Evolutionary conservation across 164 flowering plant species (phyloP).

Genomic region (Saururus chinensis): DNA sequence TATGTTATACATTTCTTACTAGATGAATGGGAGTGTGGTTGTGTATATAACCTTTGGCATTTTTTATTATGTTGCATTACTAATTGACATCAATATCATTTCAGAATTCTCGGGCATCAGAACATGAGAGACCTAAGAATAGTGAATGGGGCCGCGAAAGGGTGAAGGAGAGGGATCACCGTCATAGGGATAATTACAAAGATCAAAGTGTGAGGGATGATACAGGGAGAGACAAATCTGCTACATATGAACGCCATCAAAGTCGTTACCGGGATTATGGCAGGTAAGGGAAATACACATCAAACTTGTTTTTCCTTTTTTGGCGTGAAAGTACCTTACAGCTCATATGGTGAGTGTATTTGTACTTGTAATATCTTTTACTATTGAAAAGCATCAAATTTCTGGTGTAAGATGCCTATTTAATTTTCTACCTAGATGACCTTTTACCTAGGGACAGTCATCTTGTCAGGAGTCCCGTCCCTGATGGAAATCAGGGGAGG

Average conservation of each 20-base stretch:
- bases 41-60: too few species aligned
- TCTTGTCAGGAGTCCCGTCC: too few species aligned
- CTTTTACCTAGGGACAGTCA: too few species aligned
- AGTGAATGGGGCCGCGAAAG: slow-evolving; percentile 32
- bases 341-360: background rate
- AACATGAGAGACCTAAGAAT: slow-evolving; percentile 28
- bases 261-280: slow-evolving; percentile 29
- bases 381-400: background rate
- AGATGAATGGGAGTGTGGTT: too few species aligned
- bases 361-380: background rate
- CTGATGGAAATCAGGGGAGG: too few species aligned
- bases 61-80: background rate
- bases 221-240: slow-evolving; percentile 27
- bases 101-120: slow-evolving; percentile 35
- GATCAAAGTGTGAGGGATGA: slow-evolving; percentile 32
- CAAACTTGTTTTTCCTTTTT: too few species aligned
- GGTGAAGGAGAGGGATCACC: slow-evolving; percentile 31
- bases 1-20: too few species aligned
- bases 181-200: slow-evolving; percentile 26
- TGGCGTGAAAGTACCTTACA: too few species aligned
- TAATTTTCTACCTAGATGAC: too few species aligned
- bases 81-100: slow-evolving; percentile 1
- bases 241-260: slow-evolving; percentile 25
- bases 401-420: background rate
- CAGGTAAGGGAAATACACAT: slow-evolving; percentile 25